phyloP scores from a whole-genome alignment of 1,139 yeast genomes.

The Suhomyces choctaworum region DNA sequence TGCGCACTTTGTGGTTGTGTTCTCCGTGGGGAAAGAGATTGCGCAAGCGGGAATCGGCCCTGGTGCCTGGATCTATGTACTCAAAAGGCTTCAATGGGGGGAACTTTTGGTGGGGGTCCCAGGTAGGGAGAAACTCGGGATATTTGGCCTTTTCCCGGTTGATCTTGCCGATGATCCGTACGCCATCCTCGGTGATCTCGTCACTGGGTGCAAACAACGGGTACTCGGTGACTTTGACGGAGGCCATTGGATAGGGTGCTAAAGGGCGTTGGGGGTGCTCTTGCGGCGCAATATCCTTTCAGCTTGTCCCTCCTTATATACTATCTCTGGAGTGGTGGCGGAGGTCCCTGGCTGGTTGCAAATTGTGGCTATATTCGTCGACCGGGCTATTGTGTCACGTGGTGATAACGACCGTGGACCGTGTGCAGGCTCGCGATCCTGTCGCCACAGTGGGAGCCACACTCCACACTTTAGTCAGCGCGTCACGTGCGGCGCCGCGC shows the following conservation, averaged over 20 bases:
- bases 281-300: too few relatives aligned
- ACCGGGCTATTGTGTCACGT: too few relatives aligned
- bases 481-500: neutral
- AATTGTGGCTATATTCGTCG: constrained; percentile 6
- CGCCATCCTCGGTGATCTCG: constrained; percentile 38
- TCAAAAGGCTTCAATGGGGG: constrained; percentile 40
- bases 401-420: too few relatives aligned
- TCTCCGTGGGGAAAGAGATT: constrained; percentile 47
- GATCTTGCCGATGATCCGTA: constrained; percentile 29
- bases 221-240: constrained; percentile 33
- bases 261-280: too few relatives aligned
- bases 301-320: too few relatives aligned
- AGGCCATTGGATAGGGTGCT: neutral
- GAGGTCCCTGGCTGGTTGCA: constrained; percentile 9
- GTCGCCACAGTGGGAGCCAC: neutral
- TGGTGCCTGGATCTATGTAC: constrained; percentile 52
- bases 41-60: constrained; percentile 56
- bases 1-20: constrained; percentile 27
- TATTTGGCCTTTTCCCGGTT: constrained; percentile 14
- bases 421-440: too few relatives aligned
- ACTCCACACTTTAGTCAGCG: neutral
- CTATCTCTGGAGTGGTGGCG: constrained; percentile 1
- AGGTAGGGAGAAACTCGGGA: constrained; percentile 49
- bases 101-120: constrained; percentile 45
- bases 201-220: constrained; percentile 35